A percentile compares a stretch with the other conserved stretches of the same genome.
phyloP scores from a whole-genome alignment of 768 basidiomycete genomes.

The Phylloporus sp. region DNA sequence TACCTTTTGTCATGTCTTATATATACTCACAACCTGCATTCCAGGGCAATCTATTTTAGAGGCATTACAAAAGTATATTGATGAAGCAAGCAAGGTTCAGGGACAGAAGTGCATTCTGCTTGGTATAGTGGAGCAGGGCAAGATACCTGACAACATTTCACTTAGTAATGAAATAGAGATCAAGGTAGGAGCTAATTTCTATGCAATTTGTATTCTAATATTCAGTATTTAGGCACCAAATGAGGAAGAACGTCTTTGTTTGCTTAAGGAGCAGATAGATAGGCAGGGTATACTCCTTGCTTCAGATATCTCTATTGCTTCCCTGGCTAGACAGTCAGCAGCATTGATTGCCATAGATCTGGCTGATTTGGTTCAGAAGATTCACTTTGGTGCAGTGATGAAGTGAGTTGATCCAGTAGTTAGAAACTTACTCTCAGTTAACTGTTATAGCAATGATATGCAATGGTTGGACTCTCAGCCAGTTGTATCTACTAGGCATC shows the following conservation, averaged over 20 bases:
- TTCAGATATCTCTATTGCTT: conserved; percentile 72
- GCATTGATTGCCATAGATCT: conserved; percentile 84
- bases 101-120: conserved; percentile 73
- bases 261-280: conserved; percentile 43
- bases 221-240: conserved; percentile 58
- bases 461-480: conserved; percentile 7
- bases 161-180: conserved; percentile 86
- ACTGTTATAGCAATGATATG: conserved; percentile 1
- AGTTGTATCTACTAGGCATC: conserved; percentile 48
- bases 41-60: conserved; percentile 57
- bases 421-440: neutral
- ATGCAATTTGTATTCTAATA: neutral
- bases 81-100: conserved; percentile 50
- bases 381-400: conserved; percentile 44
- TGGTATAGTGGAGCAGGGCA: conserved; percentile 64
- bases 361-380: conserved; percentile 57
- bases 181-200: conserved; percentile 43
- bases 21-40: neutral
- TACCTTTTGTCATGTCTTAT: neutral
- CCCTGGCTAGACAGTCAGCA: conserved; percentile 82
- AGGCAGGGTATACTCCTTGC: conserved; percentile 43
- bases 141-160: conserved; percentile 56
- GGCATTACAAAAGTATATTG: conserved; percentile 59
- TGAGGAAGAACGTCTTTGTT: conserved; percentile 65
- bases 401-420: conserved; percentile 11